Conservation (phyloP, 768 basidiomycete genomes). For the Amanita thiersii region DNA sequence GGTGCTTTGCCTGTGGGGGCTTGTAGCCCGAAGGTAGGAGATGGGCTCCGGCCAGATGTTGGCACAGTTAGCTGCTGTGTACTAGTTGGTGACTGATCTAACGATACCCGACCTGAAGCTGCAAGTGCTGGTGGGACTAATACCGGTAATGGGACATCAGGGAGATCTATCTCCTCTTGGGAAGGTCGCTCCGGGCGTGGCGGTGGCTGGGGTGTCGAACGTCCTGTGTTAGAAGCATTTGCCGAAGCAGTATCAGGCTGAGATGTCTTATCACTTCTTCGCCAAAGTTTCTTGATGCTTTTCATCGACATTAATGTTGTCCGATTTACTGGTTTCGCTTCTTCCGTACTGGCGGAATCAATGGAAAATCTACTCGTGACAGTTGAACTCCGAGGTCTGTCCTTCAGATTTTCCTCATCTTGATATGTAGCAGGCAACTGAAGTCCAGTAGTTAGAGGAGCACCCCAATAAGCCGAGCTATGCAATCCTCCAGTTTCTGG, state of each 20-base stretch:
- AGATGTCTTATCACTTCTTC: constrained; percentile 56
- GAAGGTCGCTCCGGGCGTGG: constrained; percentile 30
- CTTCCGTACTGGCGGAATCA: constrained; percentile 50
- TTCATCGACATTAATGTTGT: constrained; percentile 66
- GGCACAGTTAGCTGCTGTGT: background rate
- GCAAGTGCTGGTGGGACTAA: constrained; percentile 18
- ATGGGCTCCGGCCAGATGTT: too few relatives aligned
- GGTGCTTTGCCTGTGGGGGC: too few relatives aligned
- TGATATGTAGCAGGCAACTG: background rate
- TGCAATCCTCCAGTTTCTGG: constrained; percentile 19
- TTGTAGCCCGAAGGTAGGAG: too few relatives aligned
- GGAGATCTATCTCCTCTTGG: constrained; percentile 26
- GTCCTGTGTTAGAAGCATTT: constrained; percentile 17
- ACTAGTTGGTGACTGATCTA: background rate
- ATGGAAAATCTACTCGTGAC: constrained; percentile 67
- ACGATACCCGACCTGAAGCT: background rate
- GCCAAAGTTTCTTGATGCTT: constrained; percentile 70
- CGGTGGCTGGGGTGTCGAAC: constrained; percentile 24
- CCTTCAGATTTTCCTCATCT: constrained; percentile 1
- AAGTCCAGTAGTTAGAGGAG: constrained; percentile 13
- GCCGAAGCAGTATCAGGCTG: constrained; percentile 38
- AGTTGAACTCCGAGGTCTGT: constrained; percentile 6
- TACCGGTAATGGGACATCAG: constrained; percentile 24
- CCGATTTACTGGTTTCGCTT: constrained; percentile 26
- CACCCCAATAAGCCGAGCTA: constrained; percentile 38